phyloP scores from a whole-genome alignment of 176 grass and related monocot species.

The Rhynchospora breviuscula region DNA sequence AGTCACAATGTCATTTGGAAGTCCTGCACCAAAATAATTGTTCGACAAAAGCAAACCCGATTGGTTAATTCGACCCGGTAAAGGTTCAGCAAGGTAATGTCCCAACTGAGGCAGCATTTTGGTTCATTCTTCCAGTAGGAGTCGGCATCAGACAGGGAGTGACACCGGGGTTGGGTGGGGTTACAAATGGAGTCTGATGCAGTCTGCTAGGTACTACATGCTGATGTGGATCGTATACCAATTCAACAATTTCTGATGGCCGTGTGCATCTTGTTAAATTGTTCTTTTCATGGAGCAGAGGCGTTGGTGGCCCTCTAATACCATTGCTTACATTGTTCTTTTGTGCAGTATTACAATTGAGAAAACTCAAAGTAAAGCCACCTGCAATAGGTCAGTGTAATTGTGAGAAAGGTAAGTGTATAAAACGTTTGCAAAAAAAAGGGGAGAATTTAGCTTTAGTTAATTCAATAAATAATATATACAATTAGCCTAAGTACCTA shows the following conservation, averaged over 20 bases:
- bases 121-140: neutral
- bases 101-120: neutral
- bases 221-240: neutral
- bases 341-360: slow-evolving; percentile 2
- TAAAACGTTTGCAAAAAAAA: neutral
- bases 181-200: neutral
- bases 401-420: neutral
- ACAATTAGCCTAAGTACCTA: too few relatives aligned
- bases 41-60: neutral
- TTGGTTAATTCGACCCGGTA: neutral
- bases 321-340: slow-evolving; percentile 8
- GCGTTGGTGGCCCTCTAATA: neutral
- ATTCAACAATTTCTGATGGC: neutral
- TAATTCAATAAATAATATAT: neutral
- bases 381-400: neutral
- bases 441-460: neutral
- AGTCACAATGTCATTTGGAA: neutral
- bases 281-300: slow-evolving; percentile 10
- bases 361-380: neutral
- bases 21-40: neutral
- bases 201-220: neutral
- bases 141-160: neutral
- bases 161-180: neutral
- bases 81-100: neutral
- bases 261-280: slow-evolving; percentile 3